Evolutionary conservation across 108 stramenopile species (phyloP).

Genomic region (Fragilariopsis cylindrus): DNA sequence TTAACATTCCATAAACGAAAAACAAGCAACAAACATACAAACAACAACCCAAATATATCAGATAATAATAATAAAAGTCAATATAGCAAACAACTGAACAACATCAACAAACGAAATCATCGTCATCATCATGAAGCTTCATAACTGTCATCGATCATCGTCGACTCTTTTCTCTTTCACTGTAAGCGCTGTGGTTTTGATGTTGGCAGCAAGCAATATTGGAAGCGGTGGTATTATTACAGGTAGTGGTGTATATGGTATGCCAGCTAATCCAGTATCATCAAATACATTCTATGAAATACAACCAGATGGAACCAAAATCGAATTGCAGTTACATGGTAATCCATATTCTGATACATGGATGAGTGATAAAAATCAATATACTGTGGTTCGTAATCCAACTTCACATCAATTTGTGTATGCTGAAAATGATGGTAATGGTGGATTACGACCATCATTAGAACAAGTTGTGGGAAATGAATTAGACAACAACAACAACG

Average conservation of each 20-base stretch:
- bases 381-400: constrained; percentile 11
- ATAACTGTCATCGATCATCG: no score
- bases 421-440: constrained; percentile 11
- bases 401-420: constrained; percentile 6
- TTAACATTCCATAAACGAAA: no score
- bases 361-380: constrained; percentile 19
- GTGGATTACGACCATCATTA: constrained; percentile 1
- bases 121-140: no score
- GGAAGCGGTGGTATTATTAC: no score
- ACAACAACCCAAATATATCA: no score
- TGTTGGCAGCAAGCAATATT: no score
- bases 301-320: constrained; percentile 19
- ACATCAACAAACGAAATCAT: no score
- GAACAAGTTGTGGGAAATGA: not conserved
- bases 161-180: no score
- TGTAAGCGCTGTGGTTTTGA: no score
- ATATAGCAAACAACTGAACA: no score
- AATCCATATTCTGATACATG: constrained; percentile 11
- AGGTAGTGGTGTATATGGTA: not conserved
- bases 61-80: no score
- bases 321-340: constrained; percentile 15
- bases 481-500: not conserved
- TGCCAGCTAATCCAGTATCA: constrained; percentile 24
- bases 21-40: no score
- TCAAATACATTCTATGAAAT: not conserved